Conservation (phyloP, 1,284 basidiomycete species). For the Cystobasidiaceae sp. region DNA sequence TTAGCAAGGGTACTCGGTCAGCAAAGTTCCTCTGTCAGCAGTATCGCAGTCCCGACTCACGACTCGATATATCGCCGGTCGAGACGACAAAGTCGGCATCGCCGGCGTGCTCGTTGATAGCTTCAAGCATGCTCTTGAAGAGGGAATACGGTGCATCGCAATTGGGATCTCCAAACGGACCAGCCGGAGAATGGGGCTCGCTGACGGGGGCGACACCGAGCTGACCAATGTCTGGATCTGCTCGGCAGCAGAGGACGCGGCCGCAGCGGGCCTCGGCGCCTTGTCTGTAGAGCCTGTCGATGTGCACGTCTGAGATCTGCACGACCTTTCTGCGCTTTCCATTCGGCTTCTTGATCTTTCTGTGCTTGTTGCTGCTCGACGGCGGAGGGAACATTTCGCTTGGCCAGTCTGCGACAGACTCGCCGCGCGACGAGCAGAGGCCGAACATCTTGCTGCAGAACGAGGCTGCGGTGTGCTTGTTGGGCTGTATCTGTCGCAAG, state of each 20-base stretch:
- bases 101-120: constrained; percentile 47
- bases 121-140: constrained; percentile 54
- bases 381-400: constrained; percentile 24
- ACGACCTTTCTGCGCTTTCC: constrained; percentile 39
- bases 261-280: constrained; percentile 21
- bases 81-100: constrained; percentile 56
- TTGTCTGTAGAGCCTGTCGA: constrained; percentile 47
- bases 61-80: constrained; percentile 60
- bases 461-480: constrained; percentile 54
- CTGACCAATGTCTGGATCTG: too few relatives aligned
- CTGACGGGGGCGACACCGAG: too few relatives aligned
- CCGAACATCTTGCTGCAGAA: constrained; percentile 58
- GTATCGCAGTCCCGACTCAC: too few relatives aligned
- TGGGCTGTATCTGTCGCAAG: constrained; percentile 53
- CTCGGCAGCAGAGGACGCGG: constrained; percentile 27
- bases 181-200: constrained; percentile 1
- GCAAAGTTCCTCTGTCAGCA: too few relatives aligned
- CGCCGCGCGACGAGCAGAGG: constrained; percentile 50
- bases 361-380: not conserved
- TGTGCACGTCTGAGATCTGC: constrained; percentile 44
- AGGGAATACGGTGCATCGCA: constrained; percentile 55
- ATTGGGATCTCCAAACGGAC: constrained; percentile 49
- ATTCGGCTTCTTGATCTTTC: not conserved
- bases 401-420: constrained; percentile 35
- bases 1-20: too few relatives aligned